Percentiles rank a stretch among this genome's conserved stretches.
These are phyloP conservation scores for Discostella pseudostelligera DNA, from an alignment of 108 stramenopile species.

Conservation along the genomic window DNA sequence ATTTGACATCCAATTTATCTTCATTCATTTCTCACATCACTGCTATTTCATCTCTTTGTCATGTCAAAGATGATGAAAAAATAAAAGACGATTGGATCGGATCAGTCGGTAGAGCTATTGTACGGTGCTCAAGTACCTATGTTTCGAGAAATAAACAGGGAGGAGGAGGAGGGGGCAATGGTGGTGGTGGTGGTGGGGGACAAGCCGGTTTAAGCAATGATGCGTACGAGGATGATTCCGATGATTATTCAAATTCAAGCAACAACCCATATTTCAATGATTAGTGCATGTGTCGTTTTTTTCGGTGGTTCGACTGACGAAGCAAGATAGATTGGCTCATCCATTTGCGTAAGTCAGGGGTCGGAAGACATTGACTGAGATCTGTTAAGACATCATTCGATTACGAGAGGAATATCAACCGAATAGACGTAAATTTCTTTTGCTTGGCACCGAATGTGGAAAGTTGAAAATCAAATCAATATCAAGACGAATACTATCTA, in stretches of 20 bases:
- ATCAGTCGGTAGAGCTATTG: slow-evolving; percentile 97
- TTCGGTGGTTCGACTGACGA: not conserved
- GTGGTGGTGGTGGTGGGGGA: slow-evolving; percentile 13
- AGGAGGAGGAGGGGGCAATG: slow-evolving; percentile 23
- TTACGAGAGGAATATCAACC: too few species aligned
- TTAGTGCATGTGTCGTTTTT: slow-evolving; percentile 28
- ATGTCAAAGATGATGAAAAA: slow-evolving; percentile 88
- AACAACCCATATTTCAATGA: slow-evolving; percentile 87
- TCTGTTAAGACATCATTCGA: too few species aligned
- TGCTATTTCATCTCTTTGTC: slow-evolving; percentile 64
- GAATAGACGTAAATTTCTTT: too few species aligned
- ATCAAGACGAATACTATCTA: too few species aligned
- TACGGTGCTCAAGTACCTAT: slow-evolving; percentile 86
- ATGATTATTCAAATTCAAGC: slow-evolving; percentile 74
- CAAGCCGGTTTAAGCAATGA: slow-evolving; percentile 31
- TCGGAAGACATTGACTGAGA: too few species aligned
- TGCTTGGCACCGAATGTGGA: too few species aligned
- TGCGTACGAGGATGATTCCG: slow-evolving; percentile 68
- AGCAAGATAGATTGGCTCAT: too few species aligned
- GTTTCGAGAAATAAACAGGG: slow-evolving; percentile 36
- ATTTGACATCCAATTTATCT: not conserved
- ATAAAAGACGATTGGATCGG: slow-evolving; percentile 99
- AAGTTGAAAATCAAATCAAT: too few species aligned
- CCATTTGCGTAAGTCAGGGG: too few species aligned
- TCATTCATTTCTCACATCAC: slow-evolving; percentile 30